Base-by-base conservation (phyloP, 176 grass and related monocot species). In the Musa itinerans region DNA sequence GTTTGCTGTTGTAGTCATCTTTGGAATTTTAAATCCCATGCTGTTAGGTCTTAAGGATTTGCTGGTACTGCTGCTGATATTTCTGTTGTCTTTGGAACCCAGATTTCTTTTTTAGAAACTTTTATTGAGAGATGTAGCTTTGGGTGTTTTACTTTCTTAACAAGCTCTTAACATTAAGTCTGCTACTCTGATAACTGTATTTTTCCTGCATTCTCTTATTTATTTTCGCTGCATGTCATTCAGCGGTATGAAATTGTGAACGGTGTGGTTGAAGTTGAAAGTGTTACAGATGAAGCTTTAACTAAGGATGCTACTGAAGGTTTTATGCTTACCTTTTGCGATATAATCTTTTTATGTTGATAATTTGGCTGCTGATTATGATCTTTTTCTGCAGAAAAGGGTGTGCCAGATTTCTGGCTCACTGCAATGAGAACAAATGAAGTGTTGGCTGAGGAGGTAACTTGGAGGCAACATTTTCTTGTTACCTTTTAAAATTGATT, bases 351-450 rank as follows among this genome's bases (percentile, higher is more conserved):
- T 63, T 67, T 29, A 20, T 64, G 34, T 8, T n/a, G 19, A 24
- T 59, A 14, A 34, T 58, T 75, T 11, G 52, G 50, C 19, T 78
- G 15, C 50, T 82, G 68, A 23, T 24, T 52, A 79, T 79, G 20
- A 8, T 84, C 8, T 26, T 11, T 23, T 80, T 63, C 83, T 77
- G 83, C 76, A 70, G 89, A 89, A 65, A 91, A 89, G 27, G 96
- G 96, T 83, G 91, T 99, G 10, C 96, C 96, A 13, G 78, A 86
- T 79, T 99, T 99, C 78, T 99, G 96, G 96, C 87, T 99, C 10
- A 99, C 82, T 79, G 89, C 91, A 59, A 94, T 99, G 91, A 94
- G 95, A 78, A 94, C 86, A 50, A 86, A 95, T 80, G 86, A 99
- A 79, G 82, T 99, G 34, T 79, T 99, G 10, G 74, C 85, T 79